These are phyloP conservation scores for Penicillium dipodomyicola DNA, from an alignment of 495 filamentous ascomycete genomes.

Conservation along the genomic window DNA sequence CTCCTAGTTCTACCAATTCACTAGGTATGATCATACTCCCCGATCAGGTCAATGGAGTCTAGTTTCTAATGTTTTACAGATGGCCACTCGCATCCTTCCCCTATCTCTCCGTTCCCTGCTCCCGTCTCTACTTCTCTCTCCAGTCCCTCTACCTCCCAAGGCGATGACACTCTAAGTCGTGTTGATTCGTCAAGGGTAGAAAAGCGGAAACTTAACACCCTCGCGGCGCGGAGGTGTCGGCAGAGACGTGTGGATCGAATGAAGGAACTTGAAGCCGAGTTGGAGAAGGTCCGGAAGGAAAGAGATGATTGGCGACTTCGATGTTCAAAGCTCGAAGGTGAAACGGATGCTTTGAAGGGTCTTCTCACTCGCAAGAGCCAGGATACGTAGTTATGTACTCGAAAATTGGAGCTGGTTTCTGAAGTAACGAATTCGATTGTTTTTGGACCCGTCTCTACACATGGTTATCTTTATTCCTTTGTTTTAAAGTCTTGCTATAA, in stretches of 20 bases:
- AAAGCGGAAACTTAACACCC: slow-evolving; percentile 66
- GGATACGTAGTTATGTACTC: slow-evolving; percentile 14
- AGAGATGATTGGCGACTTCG: slow-evolving; percentile 64
- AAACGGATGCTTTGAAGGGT: slow-evolving; percentile 44
- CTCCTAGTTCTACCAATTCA: slow-evolving; percentile 26
- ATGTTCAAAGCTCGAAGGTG: slow-evolving; percentile 63
- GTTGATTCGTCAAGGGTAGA: slow-evolving; percentile 33
- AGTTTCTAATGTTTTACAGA: slow-evolving; percentile 14
- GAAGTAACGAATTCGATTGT: slow-evolving; percentile 6
- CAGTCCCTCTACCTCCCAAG: slow-evolving; percentile 26
- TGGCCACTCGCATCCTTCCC: slow-evolving; percentile 23
- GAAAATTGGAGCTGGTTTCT: slow-evolving; percentile 18
- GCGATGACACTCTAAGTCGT: slow-evolving; percentile 19
- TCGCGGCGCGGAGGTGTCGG: slow-evolving; percentile 69
- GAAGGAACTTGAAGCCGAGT: slow-evolving; percentile 58
- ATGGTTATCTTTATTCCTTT: not conserved
- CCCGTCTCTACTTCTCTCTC: slow-evolving; percentile 21
- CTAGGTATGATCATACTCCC: slow-evolving; percentile 17
- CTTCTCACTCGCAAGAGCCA: slow-evolving; percentile 28
- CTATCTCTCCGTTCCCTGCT: slow-evolving; percentile 21
- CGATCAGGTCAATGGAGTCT: too few species aligned
- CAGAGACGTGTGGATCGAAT: slow-evolving; percentile 67
- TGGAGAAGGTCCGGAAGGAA: slow-evolving; percentile 57
- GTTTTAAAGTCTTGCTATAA: too few species aligned
- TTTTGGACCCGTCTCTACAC: not conserved